These are phyloP conservation scores for Nothophoma quercina DNA, from an alignment of 2,329 filamentous ascomycete species.

Conservation along the genomic window DNA sequence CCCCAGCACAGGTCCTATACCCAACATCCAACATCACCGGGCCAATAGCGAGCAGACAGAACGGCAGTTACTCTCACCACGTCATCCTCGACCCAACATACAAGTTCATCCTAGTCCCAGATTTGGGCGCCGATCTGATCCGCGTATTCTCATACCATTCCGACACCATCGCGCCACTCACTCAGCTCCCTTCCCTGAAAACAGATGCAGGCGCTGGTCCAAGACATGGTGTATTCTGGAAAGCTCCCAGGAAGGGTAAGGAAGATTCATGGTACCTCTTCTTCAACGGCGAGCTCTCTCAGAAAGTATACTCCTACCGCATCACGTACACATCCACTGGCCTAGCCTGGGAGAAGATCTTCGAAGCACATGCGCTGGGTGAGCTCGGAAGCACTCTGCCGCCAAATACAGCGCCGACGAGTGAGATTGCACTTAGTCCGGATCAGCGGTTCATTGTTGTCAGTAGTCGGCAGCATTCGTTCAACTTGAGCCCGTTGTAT, in stretches of 20 bases:
- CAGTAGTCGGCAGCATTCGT: slow-evolving; percentile 69
- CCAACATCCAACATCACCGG: slow-evolving; percentile 12
- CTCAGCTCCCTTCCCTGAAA: slow-evolving; percentile 54
- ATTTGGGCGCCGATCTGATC: slow-evolving; percentile 69
- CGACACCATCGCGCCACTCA: slow-evolving; percentile 50
- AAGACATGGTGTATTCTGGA: slow-evolving; percentile 66
- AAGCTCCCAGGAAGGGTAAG: slow-evolving; percentile 11
- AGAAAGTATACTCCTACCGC: slow-evolving; percentile 23
- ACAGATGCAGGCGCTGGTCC: slow-evolving; percentile 65
- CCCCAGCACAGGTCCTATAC: slow-evolving; percentile 11
- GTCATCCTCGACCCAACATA: slow-evolving; percentile 68
- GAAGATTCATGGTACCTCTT: slow-evolving; percentile 9
- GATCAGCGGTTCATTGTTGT: slow-evolving; percentile 67
- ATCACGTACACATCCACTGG: slow-evolving; percentile 8
- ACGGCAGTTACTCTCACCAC: slow-evolving; percentile 55
- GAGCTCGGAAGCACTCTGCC: slow-evolving; percentile 7
- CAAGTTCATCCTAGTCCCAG: slow-evolving; percentile 66
- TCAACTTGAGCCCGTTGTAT: slow-evolving; percentile 53
- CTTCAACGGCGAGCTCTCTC: slow-evolving; percentile 24
- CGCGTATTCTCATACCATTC: slow-evolving; percentile 63
- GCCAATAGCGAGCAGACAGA: slow-evolving; percentile 44
- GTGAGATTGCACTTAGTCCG: slow-evolving; percentile 19
- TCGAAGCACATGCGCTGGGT: slow-evolving; percentile 4
- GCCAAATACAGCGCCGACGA: slow-evolving; percentile 21
- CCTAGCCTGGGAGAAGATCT: slow-evolving; percentile 13